Conservation (phyloP, 257 asterid genomes). For the Asclepias syriaca region DNA sequence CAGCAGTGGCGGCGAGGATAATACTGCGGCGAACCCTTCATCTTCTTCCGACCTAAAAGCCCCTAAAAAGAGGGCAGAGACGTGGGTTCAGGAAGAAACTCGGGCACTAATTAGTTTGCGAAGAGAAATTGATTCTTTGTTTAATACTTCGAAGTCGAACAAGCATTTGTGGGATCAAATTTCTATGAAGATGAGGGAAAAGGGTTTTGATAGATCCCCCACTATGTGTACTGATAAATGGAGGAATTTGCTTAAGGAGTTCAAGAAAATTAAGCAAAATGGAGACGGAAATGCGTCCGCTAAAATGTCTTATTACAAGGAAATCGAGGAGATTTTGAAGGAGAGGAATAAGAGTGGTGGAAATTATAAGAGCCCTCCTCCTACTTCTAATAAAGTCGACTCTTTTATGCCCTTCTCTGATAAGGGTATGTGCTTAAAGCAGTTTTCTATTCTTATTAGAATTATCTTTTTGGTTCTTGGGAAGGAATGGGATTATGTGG, state of each 20-base stretch:
- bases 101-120: slow-evolving; percentile 53
- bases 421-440: slow-evolving; percentile 36
- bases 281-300: slow-evolving; percentile 54
- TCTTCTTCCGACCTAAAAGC: slow-evolving; percentile 32
- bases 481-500: not conserved
- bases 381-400: slow-evolving; percentile 44
- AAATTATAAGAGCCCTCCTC: slow-evolving; percentile 34
- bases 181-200: slow-evolving; percentile 75
- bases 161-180: slow-evolving; percentile 79
- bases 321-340: slow-evolving; percentile 64
- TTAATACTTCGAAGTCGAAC: slow-evolving; percentile 76
- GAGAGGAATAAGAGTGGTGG: slow-evolving; percentile 48
- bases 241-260: slow-evolving; percentile 82
- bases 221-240: slow-evolving; percentile 89
- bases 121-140: slow-evolving; percentile 53
- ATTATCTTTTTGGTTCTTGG: not conserved
- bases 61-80: slow-evolving; percentile 77
- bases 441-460: not conserved
- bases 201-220: slow-evolving; percentile 79
- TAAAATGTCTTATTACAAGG: slow-evolving; percentile 56
- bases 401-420: slow-evolving; percentile 72
- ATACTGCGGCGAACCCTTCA: slow-evolving; percentile 25
- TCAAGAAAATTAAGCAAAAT: slow-evolving; percentile 67
- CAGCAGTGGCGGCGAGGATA: slow-evolving; percentile 32
- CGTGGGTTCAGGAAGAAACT: slow-evolving; percentile 79